These are phyloP conservation scores for Pseudopyricularia cyperi DNA, from an alignment of 2,329 filamentous ascomycete genomes.

Conservation along the genomic window DNA sequence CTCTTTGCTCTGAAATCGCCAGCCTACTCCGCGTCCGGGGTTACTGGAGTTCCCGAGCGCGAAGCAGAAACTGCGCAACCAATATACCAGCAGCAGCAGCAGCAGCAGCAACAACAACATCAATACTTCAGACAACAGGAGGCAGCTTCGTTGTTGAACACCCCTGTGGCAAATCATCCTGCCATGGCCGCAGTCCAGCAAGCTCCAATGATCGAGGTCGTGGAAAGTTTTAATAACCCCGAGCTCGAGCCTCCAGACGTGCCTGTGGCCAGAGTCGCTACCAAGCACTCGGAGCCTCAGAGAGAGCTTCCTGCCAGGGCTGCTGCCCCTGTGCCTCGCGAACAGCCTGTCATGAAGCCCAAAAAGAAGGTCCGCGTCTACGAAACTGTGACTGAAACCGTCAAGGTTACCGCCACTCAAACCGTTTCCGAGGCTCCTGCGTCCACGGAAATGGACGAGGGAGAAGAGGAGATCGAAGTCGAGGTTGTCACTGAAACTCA, in stretches of 20 bases:
- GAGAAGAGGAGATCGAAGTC: conserved; percentile 14
- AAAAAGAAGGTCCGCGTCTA: conserved; percentile 11
- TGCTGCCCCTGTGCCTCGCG: background rate
- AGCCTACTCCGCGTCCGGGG: background rate
- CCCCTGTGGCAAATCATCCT: background rate
- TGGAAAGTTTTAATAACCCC: background rate
- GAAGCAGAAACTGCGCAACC: conserved; percentile 2
- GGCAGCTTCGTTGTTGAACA: conserved; percentile 1
- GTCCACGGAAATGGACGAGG: background rate
- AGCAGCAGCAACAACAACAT: conserved; percentile 6
- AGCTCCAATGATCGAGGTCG: background rate
- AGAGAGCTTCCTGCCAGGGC: background rate
- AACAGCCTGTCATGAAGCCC: background rate
- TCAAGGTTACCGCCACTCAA: conserved; percentile 8
- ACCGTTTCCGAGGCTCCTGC: background rate
- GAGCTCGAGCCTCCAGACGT: background rate
- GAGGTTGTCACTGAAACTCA: conserved; percentile 8
- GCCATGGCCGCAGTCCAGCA: background rate
- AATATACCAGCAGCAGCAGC: conserved; percentile 2
- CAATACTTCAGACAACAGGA: conserved; percentile 6
- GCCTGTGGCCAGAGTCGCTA: background rate
- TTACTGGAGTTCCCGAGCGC: background rate
- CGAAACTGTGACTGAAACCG: conserved; percentile 10
- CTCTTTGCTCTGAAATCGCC: conserved; percentile 27
- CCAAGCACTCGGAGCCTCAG: background rate